A percentile compares a stretch with the other conserved stretches of the same genome.
Conservation (phyloP, 495 filamentous ascomycete species). For the Podospora didyma region DNA sequence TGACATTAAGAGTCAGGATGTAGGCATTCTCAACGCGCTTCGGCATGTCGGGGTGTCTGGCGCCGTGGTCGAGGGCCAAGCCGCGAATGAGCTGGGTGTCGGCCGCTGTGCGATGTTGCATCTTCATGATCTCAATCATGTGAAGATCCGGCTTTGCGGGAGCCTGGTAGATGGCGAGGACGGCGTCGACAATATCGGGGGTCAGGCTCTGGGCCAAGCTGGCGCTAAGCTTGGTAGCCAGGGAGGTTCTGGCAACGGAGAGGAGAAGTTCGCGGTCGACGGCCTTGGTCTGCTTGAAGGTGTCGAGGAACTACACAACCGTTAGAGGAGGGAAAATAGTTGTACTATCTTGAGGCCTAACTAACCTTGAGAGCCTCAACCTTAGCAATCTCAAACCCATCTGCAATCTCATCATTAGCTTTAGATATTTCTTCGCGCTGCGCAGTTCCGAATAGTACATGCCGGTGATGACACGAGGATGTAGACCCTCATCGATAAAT, state of each 20-base stretch:
- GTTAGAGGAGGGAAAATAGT: conserved; percentile 11
- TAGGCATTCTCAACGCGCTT: conserved; percentile 92
- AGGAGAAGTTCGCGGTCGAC: conserved; percentile 92
- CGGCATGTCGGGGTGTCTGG: conserved; percentile 96
- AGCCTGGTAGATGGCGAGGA: conserved; percentile 85
- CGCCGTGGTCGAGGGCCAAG: conserved; percentile 91
- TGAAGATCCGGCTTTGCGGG: conserved; percentile 93
- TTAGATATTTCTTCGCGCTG: too few relatives aligned
- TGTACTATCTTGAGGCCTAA: not conserved
- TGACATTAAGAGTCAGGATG: conserved; percentile 94
- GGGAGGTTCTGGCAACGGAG: conserved; percentile 88
- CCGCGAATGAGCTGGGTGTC: conserved; percentile 95
- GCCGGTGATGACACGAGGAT: conserved; percentile 95
- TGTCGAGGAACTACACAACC: conserved; percentile 73
- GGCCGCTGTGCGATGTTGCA: conserved; percentile 95
- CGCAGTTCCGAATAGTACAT: too few relatives aligned
- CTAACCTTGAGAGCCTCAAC: conserved; percentile 81
- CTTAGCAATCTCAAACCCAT: conserved; percentile 97
- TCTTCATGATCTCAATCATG: conserved; percentile 99
- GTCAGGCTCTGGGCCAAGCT: conserved; percentile 87
- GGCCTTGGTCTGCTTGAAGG: conserved; percentile 81
- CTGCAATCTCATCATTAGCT: too few relatives aligned
- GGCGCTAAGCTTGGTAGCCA: conserved; percentile 88
- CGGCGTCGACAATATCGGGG: conserved; percentile 90
- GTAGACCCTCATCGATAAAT: conserved; percentile 88